Percentiles rank a stretch among this genome's conserved stretches.
Conservation (phyloP, 2,329 filamentous ascomycete genomes). For the Dothideomycetidae sp. region DNA sequence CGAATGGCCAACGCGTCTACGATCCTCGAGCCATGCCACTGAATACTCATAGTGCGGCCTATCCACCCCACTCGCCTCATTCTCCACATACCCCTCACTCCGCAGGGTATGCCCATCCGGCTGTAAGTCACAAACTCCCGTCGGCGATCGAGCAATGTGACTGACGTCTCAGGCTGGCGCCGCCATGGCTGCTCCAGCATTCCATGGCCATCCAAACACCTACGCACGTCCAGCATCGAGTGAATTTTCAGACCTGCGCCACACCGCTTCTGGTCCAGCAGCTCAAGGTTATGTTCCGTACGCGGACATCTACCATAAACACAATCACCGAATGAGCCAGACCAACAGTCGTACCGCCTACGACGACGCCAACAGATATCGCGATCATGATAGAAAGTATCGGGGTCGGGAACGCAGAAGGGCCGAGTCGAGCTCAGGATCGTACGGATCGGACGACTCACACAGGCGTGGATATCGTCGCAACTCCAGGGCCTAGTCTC, state of each 20-base stretch:
- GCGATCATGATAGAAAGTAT: not conserved
- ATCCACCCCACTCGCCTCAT: not conserved
- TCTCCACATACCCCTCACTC: no score
- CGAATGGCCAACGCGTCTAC: no score
- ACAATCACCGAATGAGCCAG: not conserved
- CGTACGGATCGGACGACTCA: slow-evolving; percentile 7
- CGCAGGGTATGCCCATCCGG: not conserved
- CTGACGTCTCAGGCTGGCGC: not conserved
- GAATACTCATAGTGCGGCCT: no score
- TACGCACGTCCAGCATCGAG: not conserved
- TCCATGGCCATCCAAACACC: not conserved
- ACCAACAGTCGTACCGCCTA: not conserved
- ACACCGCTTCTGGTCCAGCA: slow-evolving; percentile 9
- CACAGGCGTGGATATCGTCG: slow-evolving; percentile 1
- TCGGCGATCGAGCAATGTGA: not conserved
- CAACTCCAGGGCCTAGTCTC: slow-evolving; percentile 2
- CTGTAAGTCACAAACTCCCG: not conserved
- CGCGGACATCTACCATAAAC: slow-evolving; percentile 20
- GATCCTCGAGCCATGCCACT: no score
- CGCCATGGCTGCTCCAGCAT: not conserved
- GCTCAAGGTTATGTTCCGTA: slow-evolving; percentile 22
- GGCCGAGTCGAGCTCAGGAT: slow-evolving; percentile 2
- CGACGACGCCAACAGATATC: not conserved
- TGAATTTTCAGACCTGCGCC: not conserved
- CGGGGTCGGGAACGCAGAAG: slow-evolving; percentile 1